Evolutionary conservation across 2,329 filamentous ascomycete genomes (phyloP).

Genomic region (Pestalotiopsis sp.): DNA sequence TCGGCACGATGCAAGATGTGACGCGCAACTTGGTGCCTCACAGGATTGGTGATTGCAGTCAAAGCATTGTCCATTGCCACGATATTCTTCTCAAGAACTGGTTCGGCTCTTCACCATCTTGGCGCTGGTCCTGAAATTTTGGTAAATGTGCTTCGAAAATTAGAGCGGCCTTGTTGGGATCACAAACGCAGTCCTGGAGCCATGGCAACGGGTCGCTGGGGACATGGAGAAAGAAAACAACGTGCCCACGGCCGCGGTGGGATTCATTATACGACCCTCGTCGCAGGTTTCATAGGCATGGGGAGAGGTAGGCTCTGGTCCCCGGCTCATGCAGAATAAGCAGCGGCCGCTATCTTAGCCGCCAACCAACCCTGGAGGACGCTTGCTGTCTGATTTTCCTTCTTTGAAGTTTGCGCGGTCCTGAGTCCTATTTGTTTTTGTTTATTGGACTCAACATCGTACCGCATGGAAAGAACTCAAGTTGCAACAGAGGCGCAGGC

Average conservation of each 20-base stretch:
- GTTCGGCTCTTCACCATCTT: neutral
- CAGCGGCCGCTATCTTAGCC: neutral
- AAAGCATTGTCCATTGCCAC: neutral
- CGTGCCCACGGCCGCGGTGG: neutral
- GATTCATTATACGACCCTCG: neutral
- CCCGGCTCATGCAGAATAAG: neutral
- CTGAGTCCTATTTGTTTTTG: neutral
- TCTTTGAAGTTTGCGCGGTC: neutral
- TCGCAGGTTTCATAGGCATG: neutral
- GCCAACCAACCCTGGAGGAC: neutral
- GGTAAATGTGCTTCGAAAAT: too few species aligned
- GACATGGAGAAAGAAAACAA: neutral
- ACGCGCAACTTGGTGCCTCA: constrained; percentile 4
- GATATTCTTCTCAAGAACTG: neutral
- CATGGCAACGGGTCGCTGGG: constrained; percentile 1
- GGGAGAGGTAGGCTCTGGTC: neutral
- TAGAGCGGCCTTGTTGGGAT: neutral
- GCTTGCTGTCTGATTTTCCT: neutral
- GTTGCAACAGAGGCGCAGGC: neutral
- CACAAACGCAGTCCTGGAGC: neutral
- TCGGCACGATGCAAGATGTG: constrained; percentile 9
- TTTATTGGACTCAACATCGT: neutral
- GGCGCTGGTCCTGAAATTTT: neutral
- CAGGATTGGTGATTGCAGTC: neutral
- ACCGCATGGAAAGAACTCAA: neutral